A percentile compares a stretch with the other conserved stretches of the same genome.
These are phyloP conservation scores for Crepidotus variabilis DNA, from an alignment of 768 basidiomycete species.

Conservation along the genomic window DNA sequence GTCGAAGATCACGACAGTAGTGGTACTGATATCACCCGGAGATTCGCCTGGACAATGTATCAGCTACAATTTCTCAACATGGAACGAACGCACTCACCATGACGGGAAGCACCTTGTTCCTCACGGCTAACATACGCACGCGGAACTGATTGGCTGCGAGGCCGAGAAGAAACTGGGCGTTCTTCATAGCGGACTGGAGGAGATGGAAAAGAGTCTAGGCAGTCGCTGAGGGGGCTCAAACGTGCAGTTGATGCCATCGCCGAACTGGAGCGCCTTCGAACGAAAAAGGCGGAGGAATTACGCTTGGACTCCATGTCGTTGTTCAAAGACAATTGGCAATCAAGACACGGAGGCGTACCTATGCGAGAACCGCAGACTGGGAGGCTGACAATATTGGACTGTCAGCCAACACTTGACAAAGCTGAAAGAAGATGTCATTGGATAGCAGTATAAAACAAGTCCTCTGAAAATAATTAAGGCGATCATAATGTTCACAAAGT, in stretches of 20 bases:
- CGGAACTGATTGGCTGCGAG: not conserved
- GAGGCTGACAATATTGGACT: not conserved
- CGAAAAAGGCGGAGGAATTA: not conserved
- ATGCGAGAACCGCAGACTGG: not conserved
- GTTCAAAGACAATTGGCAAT: not conserved
- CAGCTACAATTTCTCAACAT: too few species aligned
- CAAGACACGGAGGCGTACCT: not conserved
- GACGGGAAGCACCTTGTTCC: too few species aligned
- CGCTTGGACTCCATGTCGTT: not conserved
- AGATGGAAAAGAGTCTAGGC: not conserved
- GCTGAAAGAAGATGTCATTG: not conserved
- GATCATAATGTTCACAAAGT: not conserved
- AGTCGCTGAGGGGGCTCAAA: not conserved
- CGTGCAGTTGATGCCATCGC: not conserved
- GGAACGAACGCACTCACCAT: too few species aligned
- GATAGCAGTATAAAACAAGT: not conserved
- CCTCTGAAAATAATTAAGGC: not conserved
- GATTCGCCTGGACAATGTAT: too few species aligned
- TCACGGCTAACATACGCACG: too few species aligned
- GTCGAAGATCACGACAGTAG: too few species aligned
- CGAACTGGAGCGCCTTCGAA: not conserved
- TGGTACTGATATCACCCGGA: too few species aligned
- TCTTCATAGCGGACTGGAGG: not conserved
- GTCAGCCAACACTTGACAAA: not conserved
- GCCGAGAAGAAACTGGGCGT: not conserved